phyloP scores from a whole-genome alignment of 306 rosid species.

The Myrica gale region DNA sequence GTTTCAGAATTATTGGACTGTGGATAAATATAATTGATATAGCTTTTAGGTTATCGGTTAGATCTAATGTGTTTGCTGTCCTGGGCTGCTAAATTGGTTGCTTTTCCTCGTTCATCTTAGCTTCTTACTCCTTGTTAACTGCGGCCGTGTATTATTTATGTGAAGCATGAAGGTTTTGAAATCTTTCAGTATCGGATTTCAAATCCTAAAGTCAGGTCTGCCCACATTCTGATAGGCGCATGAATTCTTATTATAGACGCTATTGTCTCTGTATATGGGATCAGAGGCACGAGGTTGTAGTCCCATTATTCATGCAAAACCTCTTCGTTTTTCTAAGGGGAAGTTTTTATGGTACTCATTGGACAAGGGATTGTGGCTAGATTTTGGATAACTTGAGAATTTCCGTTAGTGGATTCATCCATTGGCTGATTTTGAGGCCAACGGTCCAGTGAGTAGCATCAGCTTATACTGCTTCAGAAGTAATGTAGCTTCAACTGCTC shows the following conservation, averaged over 20 bases:
- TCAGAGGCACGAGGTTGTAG: not conserved
- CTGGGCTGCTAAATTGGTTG: not conserved
- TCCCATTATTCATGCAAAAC: not conserved
- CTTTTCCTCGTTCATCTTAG: not conserved
- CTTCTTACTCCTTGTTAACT: not conserved
- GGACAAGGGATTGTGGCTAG: not conserved
- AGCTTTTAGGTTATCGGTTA: not conserved
- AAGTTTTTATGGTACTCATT: not conserved
- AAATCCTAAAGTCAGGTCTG: not conserved
- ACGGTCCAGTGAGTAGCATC: not conserved
- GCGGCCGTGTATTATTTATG: not conserved
- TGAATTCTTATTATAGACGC: not conserved
- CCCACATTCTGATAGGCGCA: not conserved
- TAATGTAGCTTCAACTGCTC: not conserved
- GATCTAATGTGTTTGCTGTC: too few relatives aligned
- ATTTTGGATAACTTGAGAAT: not conserved
- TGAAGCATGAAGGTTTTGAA: not conserved
- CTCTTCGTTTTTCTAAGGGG: not conserved
- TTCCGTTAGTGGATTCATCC: not conserved
- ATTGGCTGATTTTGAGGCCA: not conserved
- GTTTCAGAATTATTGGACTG: not conserved
- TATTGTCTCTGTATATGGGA: not conserved
- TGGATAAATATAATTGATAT: not conserved
- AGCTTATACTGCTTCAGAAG: not conserved
- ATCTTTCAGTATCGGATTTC: not conserved